Conservation (phyloP, 345 rosid genomes). For the Eucalyptus regnans region DNA sequence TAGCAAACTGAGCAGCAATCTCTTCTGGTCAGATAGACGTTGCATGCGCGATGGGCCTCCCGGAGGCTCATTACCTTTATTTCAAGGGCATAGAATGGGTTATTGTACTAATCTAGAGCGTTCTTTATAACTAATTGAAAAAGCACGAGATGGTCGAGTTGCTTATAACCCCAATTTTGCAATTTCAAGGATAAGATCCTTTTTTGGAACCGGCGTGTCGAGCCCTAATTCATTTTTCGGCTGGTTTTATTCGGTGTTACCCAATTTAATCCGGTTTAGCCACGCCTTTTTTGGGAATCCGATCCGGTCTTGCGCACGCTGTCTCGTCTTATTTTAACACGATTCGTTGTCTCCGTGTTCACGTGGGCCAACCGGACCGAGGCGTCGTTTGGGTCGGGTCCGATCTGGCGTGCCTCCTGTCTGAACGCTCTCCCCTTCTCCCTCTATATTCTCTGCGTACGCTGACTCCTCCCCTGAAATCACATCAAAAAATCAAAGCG, state of each 20-base stretch:
- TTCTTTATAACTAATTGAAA: not conserved
- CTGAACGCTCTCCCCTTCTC: not conserved
- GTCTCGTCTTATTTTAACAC: not conserved
- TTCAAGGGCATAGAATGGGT: not conserved
- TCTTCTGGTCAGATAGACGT: not conserved
- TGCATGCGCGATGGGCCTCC: not conserved
- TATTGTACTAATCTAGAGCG: not conserved
- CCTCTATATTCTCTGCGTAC: not conserved
- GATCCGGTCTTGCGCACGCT: not conserved
- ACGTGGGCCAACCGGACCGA: not conserved
- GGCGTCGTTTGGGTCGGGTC: not conserved
- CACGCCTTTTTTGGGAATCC: not conserved
- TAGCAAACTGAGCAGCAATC: not conserved
- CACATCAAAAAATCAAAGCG: not conserved
- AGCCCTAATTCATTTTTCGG: not conserved
- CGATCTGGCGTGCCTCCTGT: not conserved
- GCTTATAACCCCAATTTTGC: not conserved
- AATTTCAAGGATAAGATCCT: not conserved
- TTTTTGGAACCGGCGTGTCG: not conserved
- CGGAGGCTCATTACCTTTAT: not conserved
- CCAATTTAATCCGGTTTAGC: not conserved
- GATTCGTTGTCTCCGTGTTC: not conserved
- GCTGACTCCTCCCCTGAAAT: not conserved
- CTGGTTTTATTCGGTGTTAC: not conserved
- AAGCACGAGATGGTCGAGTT: not conserved